Evolutionary conservation across 1,284 basidiomycete genomes (phyloP).

Genomic region (Ustilago xerochloae): DNA sequence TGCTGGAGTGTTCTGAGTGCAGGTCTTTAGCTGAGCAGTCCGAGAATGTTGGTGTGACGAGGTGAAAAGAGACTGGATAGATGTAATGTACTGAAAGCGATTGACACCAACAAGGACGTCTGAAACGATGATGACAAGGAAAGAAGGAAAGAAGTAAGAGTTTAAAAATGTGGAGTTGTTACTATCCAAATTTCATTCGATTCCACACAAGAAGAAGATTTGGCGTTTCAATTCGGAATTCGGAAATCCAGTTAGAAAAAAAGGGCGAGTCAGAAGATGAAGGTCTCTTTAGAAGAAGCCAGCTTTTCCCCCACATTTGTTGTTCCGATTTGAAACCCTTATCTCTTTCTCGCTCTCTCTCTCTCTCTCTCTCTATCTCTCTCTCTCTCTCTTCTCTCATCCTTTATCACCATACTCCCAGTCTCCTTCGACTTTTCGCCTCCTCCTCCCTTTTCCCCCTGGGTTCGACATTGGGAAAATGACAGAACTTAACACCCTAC

Average conservation of each 20-base stretch:
- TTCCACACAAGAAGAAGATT: background rate
- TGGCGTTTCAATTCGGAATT: background rate
- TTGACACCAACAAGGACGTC: background rate
- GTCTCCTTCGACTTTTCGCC: background rate
- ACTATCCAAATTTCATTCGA: background rate
- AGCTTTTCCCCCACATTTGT: background rate
- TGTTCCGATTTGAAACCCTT: slow-evolving; percentile 7
- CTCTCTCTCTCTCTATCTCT: background rate
- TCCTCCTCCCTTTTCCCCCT: background rate
- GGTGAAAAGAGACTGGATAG: background rate
- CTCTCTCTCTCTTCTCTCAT: background rate
- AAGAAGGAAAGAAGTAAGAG: background rate
- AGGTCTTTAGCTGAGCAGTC: background rate
- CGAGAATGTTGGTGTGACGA: background rate
- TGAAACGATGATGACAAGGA: background rate
- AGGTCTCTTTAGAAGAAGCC: background rate
- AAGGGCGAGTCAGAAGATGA: background rate
- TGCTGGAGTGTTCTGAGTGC: no score
- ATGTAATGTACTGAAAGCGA: no score
- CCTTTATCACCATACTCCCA: no score
- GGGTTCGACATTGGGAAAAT: background rate
- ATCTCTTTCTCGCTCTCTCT: background rate
- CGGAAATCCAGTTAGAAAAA: background rate
- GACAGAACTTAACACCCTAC: slow-evolving; percentile 38
- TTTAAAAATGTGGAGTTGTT: background rate